A percentile compares a stretch with the other conserved stretches of the same genome.
Conservation (phyloP, 768 basidiomycete genomes). For the Mycena crocata region DNA sequence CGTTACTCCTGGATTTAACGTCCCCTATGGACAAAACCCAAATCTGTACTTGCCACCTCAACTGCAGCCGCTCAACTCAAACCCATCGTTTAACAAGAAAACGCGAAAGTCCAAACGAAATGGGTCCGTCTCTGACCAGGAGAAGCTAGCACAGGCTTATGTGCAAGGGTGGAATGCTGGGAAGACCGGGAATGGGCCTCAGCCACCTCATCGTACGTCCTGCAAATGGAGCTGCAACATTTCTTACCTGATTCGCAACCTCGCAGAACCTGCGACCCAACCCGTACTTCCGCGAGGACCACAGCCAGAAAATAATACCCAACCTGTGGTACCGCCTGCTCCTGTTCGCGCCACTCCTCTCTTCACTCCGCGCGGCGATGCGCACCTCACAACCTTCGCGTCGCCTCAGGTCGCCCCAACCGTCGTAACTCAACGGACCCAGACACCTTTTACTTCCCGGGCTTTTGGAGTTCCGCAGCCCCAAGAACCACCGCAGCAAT, state of each 20-base stretch:
- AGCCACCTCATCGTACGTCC: conserved; percentile 19
- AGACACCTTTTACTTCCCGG: conserved; percentile 17
- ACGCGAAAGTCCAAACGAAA: conserved; percentile 24
- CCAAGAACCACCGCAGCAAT: conserved; percentile 14
- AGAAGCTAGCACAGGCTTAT: conserved; percentile 25
- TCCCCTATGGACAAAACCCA: conserved; percentile 26
- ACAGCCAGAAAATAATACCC: conserved; percentile 16
- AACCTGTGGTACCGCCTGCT: conserved; percentile 18
- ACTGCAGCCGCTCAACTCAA: conserved; percentile 14
- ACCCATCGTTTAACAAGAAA: conserved; percentile 5
- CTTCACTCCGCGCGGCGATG: conserved; percentile 21
- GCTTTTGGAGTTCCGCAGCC: conserved; percentile 2
- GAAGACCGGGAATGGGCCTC: conserved; percentile 18
- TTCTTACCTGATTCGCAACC: conserved; percentile 5
- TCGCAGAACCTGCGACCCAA: conserved; percentile 24
- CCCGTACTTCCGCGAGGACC: too few relatives aligned
- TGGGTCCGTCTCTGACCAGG: conserved; percentile 15
- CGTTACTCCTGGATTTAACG: conserved; percentile 22
- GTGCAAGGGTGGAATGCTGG: conserved; percentile 27
- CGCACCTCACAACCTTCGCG: conserved; percentile 27
- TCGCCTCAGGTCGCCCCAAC: conserved; percentile 23
- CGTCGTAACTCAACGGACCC: conserved; percentile 2
- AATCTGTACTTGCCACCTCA: conserved; percentile 29
- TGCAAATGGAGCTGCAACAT: not conserved
- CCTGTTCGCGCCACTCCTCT: conserved; percentile 31